Evolutionary conservation across 192 early-diverging fungal genomes (phyloP).

Genomic region (Piromyces finnis): DNA sequence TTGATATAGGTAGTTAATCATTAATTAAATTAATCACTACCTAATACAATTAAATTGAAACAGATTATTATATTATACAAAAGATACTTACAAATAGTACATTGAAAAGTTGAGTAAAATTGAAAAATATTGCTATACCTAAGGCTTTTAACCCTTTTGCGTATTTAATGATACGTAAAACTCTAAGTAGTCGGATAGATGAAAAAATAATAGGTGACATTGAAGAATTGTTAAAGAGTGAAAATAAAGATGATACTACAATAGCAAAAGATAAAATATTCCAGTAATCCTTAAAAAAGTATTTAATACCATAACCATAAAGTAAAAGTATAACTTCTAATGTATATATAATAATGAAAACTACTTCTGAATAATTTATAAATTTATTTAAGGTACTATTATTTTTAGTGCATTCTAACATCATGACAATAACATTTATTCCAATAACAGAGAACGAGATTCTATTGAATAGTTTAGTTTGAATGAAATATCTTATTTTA

Average conservation of each 20-base stretch:
- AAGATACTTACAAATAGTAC: background rate
- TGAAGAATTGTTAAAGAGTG: background rate
- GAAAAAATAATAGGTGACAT: background rate
- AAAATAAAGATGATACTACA: background rate
- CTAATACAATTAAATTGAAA: no score
- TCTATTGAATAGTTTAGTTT: background rate
- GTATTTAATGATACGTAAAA: background rate
- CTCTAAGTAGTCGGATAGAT: background rate
- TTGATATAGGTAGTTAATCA: no score
- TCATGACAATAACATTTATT: background rate
- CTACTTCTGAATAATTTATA: background rate
- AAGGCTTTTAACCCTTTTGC: background rate
- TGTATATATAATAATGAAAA: background rate
- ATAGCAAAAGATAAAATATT: background rate
- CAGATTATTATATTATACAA: no score
- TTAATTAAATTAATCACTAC: no score
- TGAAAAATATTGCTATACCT: background rate
- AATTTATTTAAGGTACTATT: background rate
- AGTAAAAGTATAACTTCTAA: background rate
- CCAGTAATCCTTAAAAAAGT: background rate
- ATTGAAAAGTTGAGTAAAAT: background rate
- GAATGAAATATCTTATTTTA: background rate
- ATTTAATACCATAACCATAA: background rate
- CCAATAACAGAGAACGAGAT: background rate
- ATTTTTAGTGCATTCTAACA: background rate